phyloP scores from a whole-genome alignment of 306 rosid species.

The Delonix regia region DNA sequence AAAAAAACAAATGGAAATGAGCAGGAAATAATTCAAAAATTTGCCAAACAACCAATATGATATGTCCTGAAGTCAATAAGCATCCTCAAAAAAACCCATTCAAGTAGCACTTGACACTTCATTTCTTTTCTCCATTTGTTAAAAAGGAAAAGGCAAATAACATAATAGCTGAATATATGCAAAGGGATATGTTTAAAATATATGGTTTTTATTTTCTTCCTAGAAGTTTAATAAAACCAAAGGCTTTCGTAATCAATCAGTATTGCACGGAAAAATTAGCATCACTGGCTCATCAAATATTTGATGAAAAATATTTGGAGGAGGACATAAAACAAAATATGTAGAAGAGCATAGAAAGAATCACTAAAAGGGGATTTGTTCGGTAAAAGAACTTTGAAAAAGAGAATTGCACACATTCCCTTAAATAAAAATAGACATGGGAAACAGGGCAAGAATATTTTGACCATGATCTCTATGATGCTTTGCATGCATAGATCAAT shows the following conservation, averaged over 20 bases:
- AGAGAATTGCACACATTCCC: not conserved
- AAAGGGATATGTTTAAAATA: constrained; percentile 12
- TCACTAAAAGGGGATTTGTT: not conserved
- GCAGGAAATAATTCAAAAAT: not conserved
- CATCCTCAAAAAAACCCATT: not conserved
- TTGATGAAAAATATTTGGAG: not conserved
- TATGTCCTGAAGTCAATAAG: constrained; percentile 4
- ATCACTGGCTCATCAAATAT: not conserved
- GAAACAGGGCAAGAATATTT: constrained; percentile 12
- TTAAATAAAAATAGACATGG: not conserved
- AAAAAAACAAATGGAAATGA: not conserved
- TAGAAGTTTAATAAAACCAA: not conserved
- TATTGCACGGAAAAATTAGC: not conserved
- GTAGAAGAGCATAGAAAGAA: not conserved
- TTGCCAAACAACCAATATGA: not conserved
- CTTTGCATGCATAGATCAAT: constrained; percentile 22
- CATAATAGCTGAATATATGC: not conserved
- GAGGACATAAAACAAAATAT: not conserved
- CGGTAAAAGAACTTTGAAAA: not conserved
- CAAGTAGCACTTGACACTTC: not conserved
- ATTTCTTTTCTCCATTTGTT: too few species aligned
- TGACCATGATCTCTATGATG: not conserved
- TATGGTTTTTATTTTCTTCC: not conserved
- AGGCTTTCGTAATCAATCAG: not conserved
- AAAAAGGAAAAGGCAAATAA: not conserved